These are phyloP conservation scores for Prunus armeniaca DNA, from an alignment of 306 rosid species.

Conservation along the genomic window DNA sequence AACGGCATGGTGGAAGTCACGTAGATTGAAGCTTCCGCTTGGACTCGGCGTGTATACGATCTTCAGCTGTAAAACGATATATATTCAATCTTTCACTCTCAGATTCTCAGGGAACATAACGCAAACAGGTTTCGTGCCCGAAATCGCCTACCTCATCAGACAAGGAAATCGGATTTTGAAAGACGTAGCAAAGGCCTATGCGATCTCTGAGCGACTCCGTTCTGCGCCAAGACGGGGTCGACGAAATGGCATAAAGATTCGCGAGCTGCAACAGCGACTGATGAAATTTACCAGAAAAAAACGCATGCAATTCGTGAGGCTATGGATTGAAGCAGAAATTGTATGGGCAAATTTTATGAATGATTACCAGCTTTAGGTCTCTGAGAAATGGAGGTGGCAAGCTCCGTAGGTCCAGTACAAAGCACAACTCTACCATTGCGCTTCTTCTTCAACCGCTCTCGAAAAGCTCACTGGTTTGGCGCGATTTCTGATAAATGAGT, in stretches of 20 bases:
- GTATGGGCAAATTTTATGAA: background rate
- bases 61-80: constrained; percentile 41
- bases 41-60: constrained; percentile 50
- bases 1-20: constrained; percentile 68
- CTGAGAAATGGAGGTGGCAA: constrained; percentile 55
- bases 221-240: constrained; percentile 18
- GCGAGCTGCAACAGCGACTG: constrained; percentile 75
- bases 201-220: constrained; percentile 38
- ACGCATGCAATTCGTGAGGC: constrained; percentile 20
- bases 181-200: constrained; percentile 65
- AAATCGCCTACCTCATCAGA: constrained; percentile 33
- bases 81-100: background rate
- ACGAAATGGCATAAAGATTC: constrained; percentile 57
- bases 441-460: background rate
- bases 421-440: constrained; percentile 66
- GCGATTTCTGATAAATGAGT: background rate
- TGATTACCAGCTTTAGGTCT: constrained; percentile 53
- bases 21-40: constrained; percentile 48
- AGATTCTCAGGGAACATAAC: background rate
- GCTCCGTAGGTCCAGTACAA: constrained; percentile 66
- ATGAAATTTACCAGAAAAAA: constrained; percentile 10
- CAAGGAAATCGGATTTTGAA: constrained; percentile 39
- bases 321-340: background rate
- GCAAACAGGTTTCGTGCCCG: constrained; percentile 3
- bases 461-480: constrained; percentile 9